Evolutionary conservation across 2,329 filamentous ascomycete genomes (phyloP), one percentile per base, ranked within the genome.

Genomic region (Rutstroemia sydowiana): DNA sequence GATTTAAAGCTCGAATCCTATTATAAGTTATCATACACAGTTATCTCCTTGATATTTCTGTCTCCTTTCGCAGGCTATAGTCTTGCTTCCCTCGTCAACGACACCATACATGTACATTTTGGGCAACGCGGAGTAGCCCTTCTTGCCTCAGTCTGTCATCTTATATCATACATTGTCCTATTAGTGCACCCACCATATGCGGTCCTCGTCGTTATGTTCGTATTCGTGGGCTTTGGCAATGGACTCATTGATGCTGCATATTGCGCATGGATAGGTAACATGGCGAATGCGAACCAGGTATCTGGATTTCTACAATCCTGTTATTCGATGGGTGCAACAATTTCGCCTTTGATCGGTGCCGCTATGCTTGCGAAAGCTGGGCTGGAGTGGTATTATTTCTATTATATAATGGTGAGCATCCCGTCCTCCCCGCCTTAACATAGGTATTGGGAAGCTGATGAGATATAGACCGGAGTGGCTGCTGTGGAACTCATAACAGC

Each of bases 221-320:
- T 83, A 40, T 67, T 89, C 8, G 76, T 80, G 2, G 86, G 85
- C 1, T 82, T 88, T 48, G 87, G 85, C 1, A 88, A 84, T 63
- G 86, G 86, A 4, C 69, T 89, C 16, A 74, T 79, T 51, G 85
- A 82, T 57, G 75, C 71, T 52, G 77, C 71, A 3, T 82, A 76
- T 71, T 81, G 81, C 62, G 77, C 77, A 7, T 81, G 76, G 75
- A 66, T 79, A 18, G 87, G 87, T 6, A 85, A 83, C 60, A 87
- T 92, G 82, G 51, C 55, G 11, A 60, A 58, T 53, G 78, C 85
- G 7, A 90, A 91, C 63, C 82, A 90, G 63, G 70, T 92, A 1
- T 75, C 90, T 1, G 87, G 87, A 0, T 75, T 90, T 54, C 68
- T 91, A 23, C 86, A 90, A 64, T 85, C 81, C 1, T 78, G 79